Evolutionary conservation across 371 early-diverging fungal genomes (phyloP).

Genomic region (Apophysomyces variabilis): DNA sequence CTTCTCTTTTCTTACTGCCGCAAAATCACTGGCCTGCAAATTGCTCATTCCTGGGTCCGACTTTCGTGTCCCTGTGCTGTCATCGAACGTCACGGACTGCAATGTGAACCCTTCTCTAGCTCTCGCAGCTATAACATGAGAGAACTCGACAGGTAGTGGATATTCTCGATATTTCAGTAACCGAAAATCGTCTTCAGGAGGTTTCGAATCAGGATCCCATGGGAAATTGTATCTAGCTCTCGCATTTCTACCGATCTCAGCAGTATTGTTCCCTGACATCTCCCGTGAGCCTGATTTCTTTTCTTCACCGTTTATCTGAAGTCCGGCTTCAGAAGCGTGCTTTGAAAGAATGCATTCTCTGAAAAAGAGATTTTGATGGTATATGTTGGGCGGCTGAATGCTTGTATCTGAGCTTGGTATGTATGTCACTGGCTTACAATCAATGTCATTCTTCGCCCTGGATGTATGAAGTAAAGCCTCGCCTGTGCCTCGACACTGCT

Average conservation of each 20-base stretch:
- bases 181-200: slow-evolving; percentile 80
- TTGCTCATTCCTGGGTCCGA: slow-evolving; percentile 27
- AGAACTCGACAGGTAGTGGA: slow-evolving; percentile 65
- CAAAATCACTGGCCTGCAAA: slow-evolving; percentile 28
- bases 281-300: slow-evolving; percentile 11
- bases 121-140: slow-evolving; percentile 78
- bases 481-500: slow-evolving; percentile 57
- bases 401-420: slow-evolving; percentile 13
- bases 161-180: slow-evolving; percentile 80
- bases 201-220: slow-evolving; percentile 79
- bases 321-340: slow-evolving; percentile 9
- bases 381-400: slow-evolving; percentile 31
- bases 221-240: slow-evolving; percentile 72
- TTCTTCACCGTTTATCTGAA: slow-evolving; percentile 11
- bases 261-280: slow-evolving; percentile 8
- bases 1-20: slow-evolving; percentile 52
- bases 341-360: slow-evolving; percentile 33
- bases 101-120: slow-evolving; percentile 87
- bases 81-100: slow-evolving; percentile 61
- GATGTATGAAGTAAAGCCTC: background rate
- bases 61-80: slow-evolving; percentile 26
- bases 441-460: no score
- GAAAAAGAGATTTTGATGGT: slow-evolving; percentile 38
- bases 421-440: background rate
- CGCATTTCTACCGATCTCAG: slow-evolving; percentile 14